Evolutionary conservation across 225 moss, liverwort and hornwort genomes (phyloP), one percentile per base, ranked within the genome.

Genomic region (Takakia lepidozioides): DNA sequence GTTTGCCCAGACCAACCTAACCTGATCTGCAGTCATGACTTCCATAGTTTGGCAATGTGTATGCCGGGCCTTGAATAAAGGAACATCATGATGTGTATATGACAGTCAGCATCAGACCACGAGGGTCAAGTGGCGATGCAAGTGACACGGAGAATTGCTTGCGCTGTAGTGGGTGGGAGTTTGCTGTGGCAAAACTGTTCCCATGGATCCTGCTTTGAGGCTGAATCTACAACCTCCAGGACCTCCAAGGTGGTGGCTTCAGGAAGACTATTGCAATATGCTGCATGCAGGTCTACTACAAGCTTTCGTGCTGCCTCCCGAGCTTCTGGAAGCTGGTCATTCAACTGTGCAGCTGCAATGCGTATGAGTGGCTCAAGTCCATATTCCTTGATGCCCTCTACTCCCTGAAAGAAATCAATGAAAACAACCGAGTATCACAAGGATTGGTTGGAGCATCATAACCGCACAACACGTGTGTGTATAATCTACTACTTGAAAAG

Each of bases 271-370:
- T 76, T 74, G 67, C 67, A 72, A 60, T 81, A 85, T 3, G 74
- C 98, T 22, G 80, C 75, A 59, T 98, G 91, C 71, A 98, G 72
- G 67, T 98, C 87, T 43, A 82, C 64, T 22, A 98, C 59, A 1
- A 98, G 82, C 52, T 91, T 98, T 25, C 98, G 84, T 18, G 98
- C 98, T 47, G 98, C 87, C 61, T 98, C 98, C 39, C 98, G 87
- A 26, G 98, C 98, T 72, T 98, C 98, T 26, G 98, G 98, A 26
- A 98, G 82, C 65, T 78, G 87, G 55, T 98, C 98, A 56, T 83
- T 98, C 69, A 98, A 59, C 41, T 98, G 98, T 1, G 87, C 82
- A 8, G 91, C 98, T 23, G 87, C 98, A 46, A 70, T 85, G 52
- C 83, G 84, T 41, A 98, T 71, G 10, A 98, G 69, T 24, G 80